Conservation (phyloP, 371 early-diverging fungal genomes). For the Mucor indicus region DNA sequence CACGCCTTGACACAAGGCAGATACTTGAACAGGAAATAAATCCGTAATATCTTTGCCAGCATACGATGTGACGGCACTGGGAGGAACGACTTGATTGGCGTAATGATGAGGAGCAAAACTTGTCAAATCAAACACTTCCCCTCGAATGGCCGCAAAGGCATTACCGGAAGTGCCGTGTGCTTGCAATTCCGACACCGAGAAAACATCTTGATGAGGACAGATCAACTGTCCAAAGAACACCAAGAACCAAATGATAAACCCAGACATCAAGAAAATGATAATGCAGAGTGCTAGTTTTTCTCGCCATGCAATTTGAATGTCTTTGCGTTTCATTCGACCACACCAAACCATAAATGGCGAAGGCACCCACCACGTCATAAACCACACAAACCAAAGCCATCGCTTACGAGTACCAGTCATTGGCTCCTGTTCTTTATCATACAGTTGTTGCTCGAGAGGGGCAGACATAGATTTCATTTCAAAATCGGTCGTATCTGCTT, state of each 20-base stretch:
- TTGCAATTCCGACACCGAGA: conserved; percentile 46
- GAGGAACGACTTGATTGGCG: conserved; percentile 43
- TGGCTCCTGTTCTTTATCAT: not conserved
- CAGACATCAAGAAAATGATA: conserved; percentile 61
- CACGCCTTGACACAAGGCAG: conserved; percentile 43
- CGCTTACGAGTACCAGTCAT: conserved; percentile 50
- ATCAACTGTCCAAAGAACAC: conserved; percentile 80
- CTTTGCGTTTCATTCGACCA: conserved; percentile 74
- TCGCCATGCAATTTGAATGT: conserved; percentile 86
- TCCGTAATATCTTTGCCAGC: conserved; percentile 64
- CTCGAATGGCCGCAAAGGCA: conserved; percentile 65
- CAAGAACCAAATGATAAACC: conserved; percentile 54
- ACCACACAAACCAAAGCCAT: conserved; percentile 85
- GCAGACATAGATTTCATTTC: conserved; percentile 23
- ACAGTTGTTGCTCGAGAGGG: conserved; percentile 16
- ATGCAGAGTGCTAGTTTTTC: conserved; percentile 82
- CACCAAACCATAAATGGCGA: conserved; percentile 57
- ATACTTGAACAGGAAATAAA: conserved; percentile 77
- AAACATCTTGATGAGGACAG: conserved; percentile 81
- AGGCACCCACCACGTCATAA: conserved; percentile 88
- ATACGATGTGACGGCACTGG: conserved; percentile 53
- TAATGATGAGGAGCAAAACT: conserved; percentile 58
- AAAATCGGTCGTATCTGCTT: conserved; percentile 8
- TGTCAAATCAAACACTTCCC: conserved; percentile 70
- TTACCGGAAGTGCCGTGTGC: conserved; percentile 25